phyloP scores from a whole-genome alignment of 495 filamentous ascomycete genomes.

The Cercophora sp. region DNA sequence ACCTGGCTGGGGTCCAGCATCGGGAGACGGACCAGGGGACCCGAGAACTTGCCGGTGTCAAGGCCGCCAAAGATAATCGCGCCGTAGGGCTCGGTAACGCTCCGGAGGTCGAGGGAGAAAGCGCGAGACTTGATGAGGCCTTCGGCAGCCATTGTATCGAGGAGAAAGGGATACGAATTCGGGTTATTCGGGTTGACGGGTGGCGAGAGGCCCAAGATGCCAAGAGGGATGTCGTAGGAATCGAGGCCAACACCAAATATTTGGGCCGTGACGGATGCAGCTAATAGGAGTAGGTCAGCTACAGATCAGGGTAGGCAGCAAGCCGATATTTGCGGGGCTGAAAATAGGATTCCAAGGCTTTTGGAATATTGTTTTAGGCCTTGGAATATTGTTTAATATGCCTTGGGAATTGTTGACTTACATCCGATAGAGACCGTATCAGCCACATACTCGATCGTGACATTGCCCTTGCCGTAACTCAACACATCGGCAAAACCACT shows the following conservation, averaged over 20 bases:
- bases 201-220: conserved; percentile 68
- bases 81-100: conserved; percentile 47
- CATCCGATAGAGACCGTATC: conserved; percentile 38
- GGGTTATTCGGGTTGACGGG: conserved; percentile 43
- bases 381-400: too few species aligned
- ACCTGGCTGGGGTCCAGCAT: conserved; percentile 38
- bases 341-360: too few species aligned
- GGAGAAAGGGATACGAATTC: conserved; percentile 61
- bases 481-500: conserved; percentile 22
- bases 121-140: conserved; percentile 65
- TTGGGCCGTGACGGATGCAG: conserved; percentile 32
- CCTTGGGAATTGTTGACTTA: too few species aligned
- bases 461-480: conserved; percentile 38
- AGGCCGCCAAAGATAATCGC: conserved; percentile 77
- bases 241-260: conserved; percentile 40
- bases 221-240: conserved; percentile 47
- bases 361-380: too few species aligned
- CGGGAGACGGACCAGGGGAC: conserved; percentile 47
- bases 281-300: too few species aligned
- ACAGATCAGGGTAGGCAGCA: too few species aligned
- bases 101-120: conserved; percentile 65
- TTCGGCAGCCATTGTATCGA: conserved; percentile 56
- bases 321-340: too few species aligned
- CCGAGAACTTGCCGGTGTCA: conserved; percentile 64
- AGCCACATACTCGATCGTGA: conserved; percentile 35